Base-by-base conservation (phyloP, 305 asterid species). In the Fraxinus albicans region DNA sequence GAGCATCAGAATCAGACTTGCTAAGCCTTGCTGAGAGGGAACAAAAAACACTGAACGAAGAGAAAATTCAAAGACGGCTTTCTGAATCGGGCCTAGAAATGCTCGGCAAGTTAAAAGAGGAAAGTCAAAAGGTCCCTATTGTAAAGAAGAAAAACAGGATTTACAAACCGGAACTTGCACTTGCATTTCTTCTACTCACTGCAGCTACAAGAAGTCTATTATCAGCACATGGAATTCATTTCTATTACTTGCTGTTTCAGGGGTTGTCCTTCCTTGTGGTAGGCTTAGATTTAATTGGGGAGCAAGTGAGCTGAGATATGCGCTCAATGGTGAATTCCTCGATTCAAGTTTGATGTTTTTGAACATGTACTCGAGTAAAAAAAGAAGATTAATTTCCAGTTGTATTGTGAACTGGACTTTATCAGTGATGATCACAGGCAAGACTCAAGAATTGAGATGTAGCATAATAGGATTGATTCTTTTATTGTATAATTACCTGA, bases 201-300 rank as follows among this genome's bases (percentile, higher is more conserved):
- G 99, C 99, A 2, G 97, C 98, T 1, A 89, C 92, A 25, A 91
- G 99, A 84, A 96, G 98, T 76, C 80, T 96, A 80, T 72, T 96
- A 29, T 93, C 98, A 0, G 97, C 97, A 0, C 99, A 96, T 1
- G 99, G 98, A 79, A 94, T 96, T 35, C 99, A 96, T 84, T 96
- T 96, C 88, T 96, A 96, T 78, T 96, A 91, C 93, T 84, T 94
- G 92, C 86, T 93, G 88, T 96, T 96, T 80, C 99, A 96, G 79
- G 99, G 99, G 8, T 38, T 93, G 81, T 89, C 99, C 0, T 96
- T 96, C 86, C 85, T 96, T 50, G 88, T 91, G 4, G 94, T 96
- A 81, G 99, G 99, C 7, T 86, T 96, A 86, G 99, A 96, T 87
- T 86, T 96, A 83, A 92, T 96, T 21, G 99, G 99, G 13, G 99